Evolutionary conservation across 257 asterid genomes (phyloP), one percentile per base, ranked within the genome.

Genomic region (Sherardia arvensis): DNA sequence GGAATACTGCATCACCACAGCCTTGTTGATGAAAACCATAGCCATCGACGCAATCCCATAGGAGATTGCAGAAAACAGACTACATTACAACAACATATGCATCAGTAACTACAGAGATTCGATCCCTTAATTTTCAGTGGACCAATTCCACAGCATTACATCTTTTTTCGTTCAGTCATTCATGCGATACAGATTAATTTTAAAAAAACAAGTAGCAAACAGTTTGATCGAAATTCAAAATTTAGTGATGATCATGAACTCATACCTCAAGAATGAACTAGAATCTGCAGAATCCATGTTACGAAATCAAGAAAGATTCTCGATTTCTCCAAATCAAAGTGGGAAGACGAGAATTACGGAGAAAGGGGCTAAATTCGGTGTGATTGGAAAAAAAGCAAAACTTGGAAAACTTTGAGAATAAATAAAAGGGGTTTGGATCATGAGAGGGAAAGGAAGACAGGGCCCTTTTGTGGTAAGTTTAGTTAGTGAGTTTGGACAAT

Each of bases 11-110:
- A 93, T 89, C 20, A 93, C 67, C 78, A 93, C 91, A 15, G 99
- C 97, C 83, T 93, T 90, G 72, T 93, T 90, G 80, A 93, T 90
- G 71, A 93, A 92, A 64, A 90, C 97, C 99, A 93, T 93, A 9
- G 87, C 94, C 99, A 93, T 93, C 9, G 97, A 93, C 34, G 97
- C 71, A 72, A 81, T 53, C 65, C 99, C 99, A 81, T 87, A 93
- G 0, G 97, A 82, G 32, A 87, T 14, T 33, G 97, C 99, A 17
- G 96, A 76, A 25, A 74, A 48, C 76, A 87, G 80, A 71, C 99
- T 93, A 77, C 79, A 68, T 72, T 56, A 53, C n/a, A n/a, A 53
- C 18, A 23, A 43, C 62, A 64, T 23, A 73, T 26, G 15, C 53
- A 64, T 62, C 40, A 49, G 56, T 49, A 49, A 49, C 56, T 49